These are phyloP conservation scores for Davidsoniella eucalypti DNA, from an alignment of 2,329 filamentous ascomycete genomes.

Conservation along the genomic window DNA sequence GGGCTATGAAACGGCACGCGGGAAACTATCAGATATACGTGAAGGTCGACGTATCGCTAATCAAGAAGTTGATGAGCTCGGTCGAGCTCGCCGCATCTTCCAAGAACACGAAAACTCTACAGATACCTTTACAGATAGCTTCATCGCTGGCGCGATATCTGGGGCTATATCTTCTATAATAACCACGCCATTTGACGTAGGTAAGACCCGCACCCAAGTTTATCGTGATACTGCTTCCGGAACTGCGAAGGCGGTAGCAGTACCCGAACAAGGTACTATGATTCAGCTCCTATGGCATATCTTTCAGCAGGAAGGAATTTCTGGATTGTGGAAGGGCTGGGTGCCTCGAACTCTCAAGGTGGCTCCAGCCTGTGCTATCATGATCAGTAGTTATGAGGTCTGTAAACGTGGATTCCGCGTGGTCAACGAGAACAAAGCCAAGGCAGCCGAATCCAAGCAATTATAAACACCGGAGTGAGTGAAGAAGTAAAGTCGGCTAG, in stretches of 20 bases:
- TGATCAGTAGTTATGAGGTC: conserved; percentile 96
- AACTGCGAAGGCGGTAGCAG: conserved; percentile 22
- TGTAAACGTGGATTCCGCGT: conserved; percentile 74
- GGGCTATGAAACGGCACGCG: conserved; percentile 79
- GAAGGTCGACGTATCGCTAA: conserved; percentile 2
- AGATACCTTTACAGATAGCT: conserved; percentile 74
- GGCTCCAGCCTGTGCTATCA: conserved; percentile 91
- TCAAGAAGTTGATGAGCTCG: conserved; percentile 8
- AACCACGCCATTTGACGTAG: conserved; percentile 93
- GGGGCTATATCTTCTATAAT: conserved; percentile 74
- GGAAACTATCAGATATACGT: conserved; percentile 45
- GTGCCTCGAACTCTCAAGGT: conserved; percentile 84
- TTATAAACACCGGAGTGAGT: neutral
- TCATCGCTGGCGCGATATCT: conserved; percentile 67
- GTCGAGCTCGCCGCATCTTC: conserved; percentile 28
- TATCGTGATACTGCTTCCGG: conserved; percentile 37
- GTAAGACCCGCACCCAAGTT: conserved; percentile 88
- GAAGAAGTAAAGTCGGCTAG: neutral
- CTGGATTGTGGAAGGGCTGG: conserved; percentile 82
- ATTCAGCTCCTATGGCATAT: conserved; percentile 78
- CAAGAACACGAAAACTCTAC: conserved; percentile 54
- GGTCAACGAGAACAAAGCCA: conserved; percentile 41
- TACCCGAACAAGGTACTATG: conserved; percentile 65
- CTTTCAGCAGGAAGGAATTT: conserved; percentile 63
- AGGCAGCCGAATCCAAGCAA: neutral